These are phyloP conservation scores for Stachybotrys echinatus DNA, from an alignment of 2,329 filamentous ascomycete species.

Conservation along the genomic window DNA sequence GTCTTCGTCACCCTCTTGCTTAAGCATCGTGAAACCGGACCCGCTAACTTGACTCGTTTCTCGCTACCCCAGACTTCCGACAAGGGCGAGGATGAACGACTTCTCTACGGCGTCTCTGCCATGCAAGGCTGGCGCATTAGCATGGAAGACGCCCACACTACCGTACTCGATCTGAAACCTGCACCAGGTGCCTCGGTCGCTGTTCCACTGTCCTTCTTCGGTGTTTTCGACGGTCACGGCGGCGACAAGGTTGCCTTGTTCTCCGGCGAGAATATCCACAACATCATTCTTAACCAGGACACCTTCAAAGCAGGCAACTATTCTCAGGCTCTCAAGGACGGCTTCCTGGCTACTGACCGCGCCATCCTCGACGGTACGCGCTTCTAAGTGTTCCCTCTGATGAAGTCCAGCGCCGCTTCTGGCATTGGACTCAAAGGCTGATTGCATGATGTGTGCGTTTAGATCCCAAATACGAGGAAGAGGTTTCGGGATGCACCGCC, in stretches of 20 bases:
- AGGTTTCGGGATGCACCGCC: slow-evolving; percentile 96
- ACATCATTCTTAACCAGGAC: slow-evolving; percentile 92
- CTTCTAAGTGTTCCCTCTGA: not conserved
- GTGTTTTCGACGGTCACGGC: slow-evolving; percentile 96
- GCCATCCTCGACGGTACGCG: slow-evolving; percentile 86
- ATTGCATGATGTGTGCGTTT: slow-evolving; percentile 6
- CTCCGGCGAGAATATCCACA: slow-evolving; percentile 85
- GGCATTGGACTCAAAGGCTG: not conserved
- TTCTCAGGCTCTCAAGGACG: slow-evolving; percentile 94
- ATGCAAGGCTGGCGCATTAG: slow-evolving; percentile 99
- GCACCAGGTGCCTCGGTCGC: slow-evolving; percentile 50
- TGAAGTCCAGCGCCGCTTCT: not conserved
- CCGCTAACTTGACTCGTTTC: slow-evolving; percentile 1
- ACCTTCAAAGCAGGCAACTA: slow-evolving; percentile 88
- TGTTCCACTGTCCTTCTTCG: slow-evolving; percentile 87
- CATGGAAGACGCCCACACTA: slow-evolving; percentile 96
- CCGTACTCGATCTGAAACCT: slow-evolving; percentile 79
- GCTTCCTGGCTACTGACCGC: slow-evolving; percentile 91
- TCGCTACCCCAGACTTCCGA: slow-evolving; percentile 64
- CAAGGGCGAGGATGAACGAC: slow-evolving; percentile 85
- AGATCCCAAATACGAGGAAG: slow-evolving; percentile 97
- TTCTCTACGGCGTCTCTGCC: slow-evolving; percentile 90
- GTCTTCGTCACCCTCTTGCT: not conserved
- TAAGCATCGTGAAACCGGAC: not conserved
- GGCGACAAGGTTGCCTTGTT: slow-evolving; percentile 95